These are phyloP conservation scores for Gamarada debralockiae DNA, from an alignment of 495 filamentous ascomycete genomes.

Conservation along the genomic window DNA sequence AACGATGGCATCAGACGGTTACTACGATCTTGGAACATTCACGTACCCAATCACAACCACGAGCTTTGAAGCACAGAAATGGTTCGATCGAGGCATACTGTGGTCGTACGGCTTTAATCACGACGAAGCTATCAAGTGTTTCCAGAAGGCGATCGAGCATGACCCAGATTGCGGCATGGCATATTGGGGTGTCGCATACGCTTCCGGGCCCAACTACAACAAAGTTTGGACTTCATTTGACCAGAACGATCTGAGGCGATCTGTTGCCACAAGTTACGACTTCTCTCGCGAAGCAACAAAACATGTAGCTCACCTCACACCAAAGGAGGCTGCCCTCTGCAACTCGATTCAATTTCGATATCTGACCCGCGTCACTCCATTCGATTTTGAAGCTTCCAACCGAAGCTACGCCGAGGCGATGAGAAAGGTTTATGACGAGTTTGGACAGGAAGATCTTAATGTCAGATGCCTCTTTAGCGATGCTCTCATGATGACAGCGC, in stretches of 20 bases:
- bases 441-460: slow-evolving; percentile 55
- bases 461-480: slow-evolving; percentile 60
- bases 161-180: slow-evolving; percentile 57
- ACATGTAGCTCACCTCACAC: slow-evolving; percentile 25
- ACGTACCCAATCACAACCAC: slow-evolving; percentile 41
- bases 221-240: slow-evolving; percentile 69
- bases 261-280: slow-evolving; percentile 38
- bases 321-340: slow-evolving; percentile 54
- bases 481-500: slow-evolving; percentile 64
- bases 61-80: slow-evolving; percentile 42
- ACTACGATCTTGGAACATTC: slow-evolving; percentile 56
- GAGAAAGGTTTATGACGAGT: slow-evolving; percentile 47
- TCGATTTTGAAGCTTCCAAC: slow-evolving; percentile 51
- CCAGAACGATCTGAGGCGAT: slow-evolving; percentile 42
- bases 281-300: slow-evolving; percentile 39
- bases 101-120: slow-evolving; percentile 68
- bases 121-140: slow-evolving; percentile 56
- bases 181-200: slow-evolving; percentile 64
- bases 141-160: slow-evolving; percentile 47
- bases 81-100: slow-evolving; percentile 59
- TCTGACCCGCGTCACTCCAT: slow-evolving; percentile 35
- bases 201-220: slow-evolving; percentile 68
- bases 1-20: slow-evolving; percentile 23
- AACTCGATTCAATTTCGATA: slow-evolving; percentile 53
- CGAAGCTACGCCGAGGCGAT: slow-evolving; percentile 57